Evolutionary conservation across 805 yeast genomes (phyloP), one percentile per base, ranked within the genome.

Genomic region (Candida quercuum): DNA sequence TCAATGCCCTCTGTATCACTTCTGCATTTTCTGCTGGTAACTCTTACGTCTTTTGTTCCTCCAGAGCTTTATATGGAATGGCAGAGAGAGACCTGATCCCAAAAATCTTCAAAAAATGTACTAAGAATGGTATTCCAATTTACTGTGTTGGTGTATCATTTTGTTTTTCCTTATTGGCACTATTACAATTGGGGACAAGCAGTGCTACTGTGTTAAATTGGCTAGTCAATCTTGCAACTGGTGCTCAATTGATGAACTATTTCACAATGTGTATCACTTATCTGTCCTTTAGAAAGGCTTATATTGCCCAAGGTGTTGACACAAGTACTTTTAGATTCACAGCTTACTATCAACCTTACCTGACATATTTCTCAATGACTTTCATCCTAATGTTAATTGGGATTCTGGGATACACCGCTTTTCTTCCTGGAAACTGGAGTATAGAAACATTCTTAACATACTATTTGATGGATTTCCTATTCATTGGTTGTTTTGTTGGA

Each of bases 121-220:
- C 76, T 35, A 64, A 68, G 17, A 59, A 60, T 20, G 95, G 95
- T 4, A 84, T 82, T 11, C 95, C 95, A 0, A 78, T 78, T 54
- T 65, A 67, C 39, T 74, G 91, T 13, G 88, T 86, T 65, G 46
- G 55, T 10, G 64, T 70, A 15, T 64, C 80, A 5, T 56, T 73
- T 36, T 49, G 60, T 14, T 81, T 85, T 70, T 78, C 86, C 0
- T 61, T 79, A 35, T 56, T 84, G 19, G 74, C 88, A 15, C 69
- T 83, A 39, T 57, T 83, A 51, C 91, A 82, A 50, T 60, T 79
- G 37, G 69, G 80, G 25, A 64, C 69, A 32, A 61, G 70, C 19
- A 69, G 88, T 23, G 72, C 76, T 13, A 67, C 69, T 3, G 91
- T 83, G 3, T 67, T 84, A 43, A 69, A 65, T 48, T 84, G 91